Evolutionary conservation across 257 asterid species (phyloP), one percentile per base, ranked within the genome.

Genomic region (Solanum chmielewskii): DNA sequence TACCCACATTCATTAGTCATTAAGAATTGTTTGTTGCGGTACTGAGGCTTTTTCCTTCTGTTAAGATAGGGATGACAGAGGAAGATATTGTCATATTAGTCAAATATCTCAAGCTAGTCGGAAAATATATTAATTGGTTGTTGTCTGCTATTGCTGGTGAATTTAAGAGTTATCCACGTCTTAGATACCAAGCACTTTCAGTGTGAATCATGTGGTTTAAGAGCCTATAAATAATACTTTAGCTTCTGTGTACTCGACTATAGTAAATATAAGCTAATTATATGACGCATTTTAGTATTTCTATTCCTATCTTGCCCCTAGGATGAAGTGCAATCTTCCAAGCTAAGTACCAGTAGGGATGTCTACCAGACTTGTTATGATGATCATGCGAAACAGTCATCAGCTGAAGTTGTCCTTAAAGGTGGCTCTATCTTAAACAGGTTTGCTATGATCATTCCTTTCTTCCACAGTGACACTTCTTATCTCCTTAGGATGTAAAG

Each of bases 251-350:
- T 29, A 47, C 69, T 49, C 21, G 29, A 81, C 27, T 81, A 81
- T 9, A 29, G 69, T 81, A 25, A 9, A 6, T 29, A 47, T 81
- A 81, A 47, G 44, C 85, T 81, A 47, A 81, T 81, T 49, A 81
- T 49, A 29, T 47, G 69, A 47, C 29, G 6, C 4, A 25, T 10
- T 49, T 31, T 49, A 81, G 29, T 81, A 47, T 47, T 47, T 81
- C 69, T 49, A 6, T 81, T 20, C 85, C 69, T 29, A 49, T 81
- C 69, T 29, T 81, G 69, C 49, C 83, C 87, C 91, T 86, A 95
- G 98, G 98, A 92, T 87, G 97, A 90, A 86, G 82, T 66, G 75
- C 92, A 80, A 70, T 89, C 93, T 86, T 90, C 95, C 84, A 88
- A 83, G 87, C 78, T 90, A 84, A 84, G 90, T 78, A 76, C 83